These are phyloP conservation scores for Mortierella hygrophila DNA, from an alignment of 192 early-diverging fungal species.

Conservation along the genomic window DNA sequence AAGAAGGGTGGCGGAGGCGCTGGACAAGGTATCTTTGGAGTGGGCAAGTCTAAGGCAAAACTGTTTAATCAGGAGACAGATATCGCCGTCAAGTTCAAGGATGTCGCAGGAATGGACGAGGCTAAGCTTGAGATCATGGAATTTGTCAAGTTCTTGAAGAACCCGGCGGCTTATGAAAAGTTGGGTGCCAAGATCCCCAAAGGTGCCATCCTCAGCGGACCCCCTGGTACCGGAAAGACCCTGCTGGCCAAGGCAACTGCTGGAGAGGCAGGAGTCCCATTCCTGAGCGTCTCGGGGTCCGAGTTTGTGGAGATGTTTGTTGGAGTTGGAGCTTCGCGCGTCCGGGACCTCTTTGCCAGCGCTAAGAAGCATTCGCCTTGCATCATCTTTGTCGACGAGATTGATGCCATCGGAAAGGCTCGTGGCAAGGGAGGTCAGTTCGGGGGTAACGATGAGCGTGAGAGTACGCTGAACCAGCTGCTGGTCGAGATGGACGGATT, in stretches of 20 bases:
- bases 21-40: slow-evolving; percentile 91
- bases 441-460: slow-evolving; percentile 98
- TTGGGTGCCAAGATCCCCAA: slow-evolving; percentile 99
- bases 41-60: slow-evolving; percentile 95
- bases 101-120: slow-evolving; percentile 99
- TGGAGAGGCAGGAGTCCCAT: slow-evolving; percentile 98
- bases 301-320: slow-evolving; percentile 99
- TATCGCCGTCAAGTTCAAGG: slow-evolving; percentile 97
- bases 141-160: slow-evolving; percentile 99
- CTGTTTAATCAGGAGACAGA: slow-evolving; percentile 98
- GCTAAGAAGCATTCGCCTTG: slow-evolving; percentile 98
- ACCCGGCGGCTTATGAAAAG: slow-evolving; percentile 90
- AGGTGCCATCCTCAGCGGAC: slow-evolving; percentile 95
- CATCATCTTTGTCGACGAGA: slow-evolving; percentile 99
- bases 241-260: slow-evolving; percentile 98
- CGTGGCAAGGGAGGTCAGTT: slow-evolving; percentile 87
- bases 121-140: slow-evolving; percentile 99
- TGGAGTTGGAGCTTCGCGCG: slow-evolving; percentile 94
- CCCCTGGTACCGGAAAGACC: slow-evolving; percentile 98
- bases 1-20: slow-evolving; percentile 78
- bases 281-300: slow-evolving; percentile 98
- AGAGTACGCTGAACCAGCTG: slow-evolving; percentile 96
- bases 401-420: slow-evolving; percentile 99
- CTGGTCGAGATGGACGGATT: slow-evolving; percentile 99
- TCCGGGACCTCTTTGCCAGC: slow-evolving; percentile 96